phyloP scores from a whole-genome alignment of 176 grass and related monocot species.

The Avena insularis region DNA sequence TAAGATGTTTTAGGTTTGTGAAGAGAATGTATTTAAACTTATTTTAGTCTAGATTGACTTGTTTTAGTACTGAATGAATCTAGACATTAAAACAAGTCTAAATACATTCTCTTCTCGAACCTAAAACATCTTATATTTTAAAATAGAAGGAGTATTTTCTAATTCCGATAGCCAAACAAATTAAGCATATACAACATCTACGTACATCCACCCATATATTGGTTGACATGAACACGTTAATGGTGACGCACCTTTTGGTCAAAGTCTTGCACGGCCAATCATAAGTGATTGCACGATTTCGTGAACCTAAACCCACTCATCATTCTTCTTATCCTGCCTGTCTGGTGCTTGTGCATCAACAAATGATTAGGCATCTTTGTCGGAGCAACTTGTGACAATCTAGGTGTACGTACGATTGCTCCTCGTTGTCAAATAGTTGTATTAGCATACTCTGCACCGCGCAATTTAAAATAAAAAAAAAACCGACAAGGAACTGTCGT shows the following conservation, averaged over 20 bases:
- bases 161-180: not conserved
- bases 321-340: not conserved
- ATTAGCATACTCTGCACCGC: not conserved
- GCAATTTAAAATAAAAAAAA: not conserved
- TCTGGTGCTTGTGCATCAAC: not conserved
- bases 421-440: not conserved
- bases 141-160: not conserved
- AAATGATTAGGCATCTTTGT: conserved; percentile 37
- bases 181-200: not conserved
- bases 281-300: conserved; percentile 46
- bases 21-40: too few species aligned
- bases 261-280: conserved; percentile 32
- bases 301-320: conserved; percentile 49
- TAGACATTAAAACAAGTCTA: too few species aligned
- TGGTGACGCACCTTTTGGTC: conserved; percentile 20
- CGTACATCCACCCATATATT: not conserved
- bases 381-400: not conserved
- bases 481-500: not conserved
- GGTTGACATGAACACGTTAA: not conserved
- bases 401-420: not conserved
- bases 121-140: too few species aligned
- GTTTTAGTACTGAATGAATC: too few species aligned
- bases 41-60: too few species aligned
- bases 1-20: too few species aligned
- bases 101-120: too few species aligned